Percentiles rank a stretch among this genome's conserved stretches.
phyloP scores from a whole-genome alignment of 768 basidiomycete species.

The Daedaleopsis sinensis region DNA sequence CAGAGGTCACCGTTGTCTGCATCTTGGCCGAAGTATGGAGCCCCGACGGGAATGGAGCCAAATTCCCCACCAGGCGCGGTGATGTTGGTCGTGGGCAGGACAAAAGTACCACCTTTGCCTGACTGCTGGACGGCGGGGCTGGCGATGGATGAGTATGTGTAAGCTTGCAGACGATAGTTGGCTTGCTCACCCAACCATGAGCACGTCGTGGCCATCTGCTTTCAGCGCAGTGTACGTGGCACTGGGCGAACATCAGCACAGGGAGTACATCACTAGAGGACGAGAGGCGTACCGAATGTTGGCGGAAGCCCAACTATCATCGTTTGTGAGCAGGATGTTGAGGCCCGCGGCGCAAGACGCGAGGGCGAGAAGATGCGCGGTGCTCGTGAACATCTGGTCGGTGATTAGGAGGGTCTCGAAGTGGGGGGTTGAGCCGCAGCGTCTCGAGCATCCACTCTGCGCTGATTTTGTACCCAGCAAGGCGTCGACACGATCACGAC shows the following conservation, averaged over 20 bases:
- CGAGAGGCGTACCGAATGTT: constrained; percentile 31
- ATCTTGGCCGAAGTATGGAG: constrained; percentile 35
- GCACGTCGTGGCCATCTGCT: constrained; percentile 32
- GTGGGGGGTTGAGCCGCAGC: neutral
- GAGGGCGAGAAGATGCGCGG: constrained; percentile 10
- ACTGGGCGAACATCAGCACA: constrained; percentile 12
- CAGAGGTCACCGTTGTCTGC: constrained; percentile 28
- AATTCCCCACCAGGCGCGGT: constrained; percentile 36
- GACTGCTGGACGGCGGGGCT: constrained; percentile 37
- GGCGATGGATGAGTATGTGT: neutral
- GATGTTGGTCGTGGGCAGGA: constrained; percentile 34
- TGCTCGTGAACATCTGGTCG: constrained; percentile 11
- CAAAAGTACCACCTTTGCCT: constrained; percentile 35
- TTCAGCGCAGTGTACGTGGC: constrained; percentile 32
- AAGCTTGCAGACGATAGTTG: neutral
- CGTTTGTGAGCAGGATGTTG: constrained; percentile 36
- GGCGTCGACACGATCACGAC: neutral
- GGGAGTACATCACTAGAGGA: neutral
- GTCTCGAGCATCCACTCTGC: neutral
- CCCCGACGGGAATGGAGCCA: constrained; percentile 31
- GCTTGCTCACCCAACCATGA: constrained; percentile 31
- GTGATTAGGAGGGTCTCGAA: neutral
- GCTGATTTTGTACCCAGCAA: neutral
- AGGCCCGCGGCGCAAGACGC: constrained; percentile 22
- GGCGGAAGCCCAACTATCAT: constrained; percentile 38